phyloP scores from a whole-genome alignment of 352 stramenopile species.

The Phytophthora pluvialis region DNA sequence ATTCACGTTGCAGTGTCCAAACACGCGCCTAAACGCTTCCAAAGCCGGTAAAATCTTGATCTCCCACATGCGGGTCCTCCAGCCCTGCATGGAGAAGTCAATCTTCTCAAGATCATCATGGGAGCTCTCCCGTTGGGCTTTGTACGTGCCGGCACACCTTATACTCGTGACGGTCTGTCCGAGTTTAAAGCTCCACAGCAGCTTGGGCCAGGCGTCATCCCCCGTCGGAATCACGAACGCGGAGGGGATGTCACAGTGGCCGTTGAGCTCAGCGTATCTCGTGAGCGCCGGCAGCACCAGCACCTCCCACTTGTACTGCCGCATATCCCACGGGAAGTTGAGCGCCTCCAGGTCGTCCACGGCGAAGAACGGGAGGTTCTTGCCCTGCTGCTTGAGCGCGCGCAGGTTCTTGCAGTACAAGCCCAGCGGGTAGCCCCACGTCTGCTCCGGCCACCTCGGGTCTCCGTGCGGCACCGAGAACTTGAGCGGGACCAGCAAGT shows the following conservation, averaged over 20 bases:
- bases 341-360: constrained; percentile 37
- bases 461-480: constrained; percentile 49
- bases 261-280: constrained; percentile 38
- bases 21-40: constrained; percentile 18
- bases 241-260: constrained; percentile 41
- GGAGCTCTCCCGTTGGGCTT: constrained; percentile 8
- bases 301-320: constrained; percentile 44
- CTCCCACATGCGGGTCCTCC: constrained; percentile 22
- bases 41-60: constrained; percentile 39
- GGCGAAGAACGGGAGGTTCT: constrained; percentile 29
- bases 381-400: constrained; percentile 19
- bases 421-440: constrained; percentile 48
- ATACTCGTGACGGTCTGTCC: constrained; percentile 58
- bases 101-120: constrained; percentile 24
- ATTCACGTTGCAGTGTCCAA: constrained; percentile 37
- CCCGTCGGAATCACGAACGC: constrained; percentile 41
- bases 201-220: constrained; percentile 34
- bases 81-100: constrained; percentile 16
- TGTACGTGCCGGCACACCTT: constrained; percentile 22
- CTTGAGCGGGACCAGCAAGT: constrained; percentile 41
- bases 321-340: constrained; percentile 51
- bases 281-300: constrained; percentile 48
- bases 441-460: constrained; percentile 33
- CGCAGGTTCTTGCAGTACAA: constrained; percentile 33
- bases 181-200: constrained; percentile 45